Conservation (phyloP, 306 rosid species). For the Cicer cuneatum region DNA sequence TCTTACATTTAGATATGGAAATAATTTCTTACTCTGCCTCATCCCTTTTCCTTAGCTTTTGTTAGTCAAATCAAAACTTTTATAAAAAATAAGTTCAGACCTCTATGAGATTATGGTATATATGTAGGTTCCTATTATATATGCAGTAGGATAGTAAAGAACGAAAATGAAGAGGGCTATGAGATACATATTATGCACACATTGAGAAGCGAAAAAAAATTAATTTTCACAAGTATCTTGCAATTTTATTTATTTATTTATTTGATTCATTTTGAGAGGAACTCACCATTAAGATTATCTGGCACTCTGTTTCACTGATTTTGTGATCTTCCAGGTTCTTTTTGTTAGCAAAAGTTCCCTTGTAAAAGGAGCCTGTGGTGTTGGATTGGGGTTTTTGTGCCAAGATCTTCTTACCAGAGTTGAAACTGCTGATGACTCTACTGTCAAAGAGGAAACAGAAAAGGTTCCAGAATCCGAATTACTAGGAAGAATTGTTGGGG, state of each 20-base stretch:
- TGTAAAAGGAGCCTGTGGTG: constrained; percentile 95
- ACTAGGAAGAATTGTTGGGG: constrained; percentile 65
- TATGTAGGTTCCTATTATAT: constrained; percentile 24
- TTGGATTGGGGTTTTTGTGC: constrained; percentile 91
- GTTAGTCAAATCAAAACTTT: constrained; percentile 1
- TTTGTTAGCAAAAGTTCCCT: constrained; percentile 74
- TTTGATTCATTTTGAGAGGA: constrained; percentile 32
- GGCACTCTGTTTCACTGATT: constrained; percentile 35
- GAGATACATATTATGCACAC: neutral
- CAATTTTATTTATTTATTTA: constrained; percentile 24
- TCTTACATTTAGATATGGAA: constrained; percentile 14
- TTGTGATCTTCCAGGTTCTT: constrained; percentile 66
- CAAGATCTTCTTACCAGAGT: constrained; percentile 85
- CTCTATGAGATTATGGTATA: constrained; percentile 16
- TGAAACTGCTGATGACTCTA: constrained; percentile 61
- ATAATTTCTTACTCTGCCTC: neutral
- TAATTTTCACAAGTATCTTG: constrained; percentile 33
- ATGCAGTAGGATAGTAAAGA: constrained; percentile 16
- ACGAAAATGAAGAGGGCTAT: constrained; percentile 26
- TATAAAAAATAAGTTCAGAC: constrained; percentile 30
- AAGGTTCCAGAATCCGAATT: constrained; percentile 65
- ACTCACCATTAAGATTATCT: constrained; percentile 23
- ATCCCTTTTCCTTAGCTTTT: constrained; percentile 34
- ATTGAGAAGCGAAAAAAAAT: constrained; percentile 26
- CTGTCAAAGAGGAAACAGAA: constrained; percentile 51